Base-by-base conservation (phyloP, 192 early-diverging fungal genomes). In the Spizellomyces punctatus region DNA sequence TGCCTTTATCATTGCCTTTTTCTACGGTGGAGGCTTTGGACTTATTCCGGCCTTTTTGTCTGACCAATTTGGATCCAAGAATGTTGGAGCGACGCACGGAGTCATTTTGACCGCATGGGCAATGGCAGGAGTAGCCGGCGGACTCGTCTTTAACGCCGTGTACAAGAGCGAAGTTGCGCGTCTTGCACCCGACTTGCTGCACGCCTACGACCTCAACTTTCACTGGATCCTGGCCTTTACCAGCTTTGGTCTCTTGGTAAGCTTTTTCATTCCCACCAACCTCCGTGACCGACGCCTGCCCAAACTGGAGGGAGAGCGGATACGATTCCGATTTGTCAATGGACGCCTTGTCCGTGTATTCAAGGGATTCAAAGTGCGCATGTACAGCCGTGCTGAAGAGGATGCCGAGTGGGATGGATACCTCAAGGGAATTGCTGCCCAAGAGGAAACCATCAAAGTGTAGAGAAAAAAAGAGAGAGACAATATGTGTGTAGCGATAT, bases 41-140 rank as follows among this genome's bases (percentile, higher is more conserved):
- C 83, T 89, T 68, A 90, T 93, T 66, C 89, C 90, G 1, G 89
- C 90, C 8, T 90, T 89, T 72, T 72, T 93, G 43, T 85, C 89
- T 10, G 91, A 93, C 67, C 89, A 90, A 86, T 93, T 93, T 76
- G 89, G 89, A n/a, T 83, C 87, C n/a, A 80, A 88, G 27, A 93
- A 93, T 78, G 88, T 90, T 74, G 85, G 89, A 0, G 83, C 88
- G 0, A 86, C 88, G 45, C 90, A 93, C 66, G 91, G 91, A 7
- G 79, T 93, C 41, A 91, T 91, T 36, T 82, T 93, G 41, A 91
- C 89, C 0, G 90, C 89, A 4, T 93, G 91, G 90, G 89, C 91
- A 10, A 79, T 87, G 42, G 90, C 83, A 5, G 89, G 88, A n/a
- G 87, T 93, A 17, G 87, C 83, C 19, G 91, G 91, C 52, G 90